phyloP scores from a whole-genome alignment of 345 rosid genomes.

The Anastatica hierochuntica region DNA sequence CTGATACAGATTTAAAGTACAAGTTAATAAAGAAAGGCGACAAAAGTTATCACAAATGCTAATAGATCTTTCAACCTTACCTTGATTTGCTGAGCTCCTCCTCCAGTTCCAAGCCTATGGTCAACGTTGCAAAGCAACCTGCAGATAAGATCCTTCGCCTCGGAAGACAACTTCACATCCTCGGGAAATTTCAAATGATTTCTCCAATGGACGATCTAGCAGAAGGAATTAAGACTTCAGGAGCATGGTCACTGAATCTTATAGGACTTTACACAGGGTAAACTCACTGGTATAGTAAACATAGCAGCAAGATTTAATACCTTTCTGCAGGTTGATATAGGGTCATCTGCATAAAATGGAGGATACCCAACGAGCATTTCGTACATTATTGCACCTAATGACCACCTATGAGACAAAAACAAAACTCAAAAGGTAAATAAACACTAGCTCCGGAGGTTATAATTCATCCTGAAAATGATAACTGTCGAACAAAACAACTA shows the following conservation, averaged over 20 bases:
- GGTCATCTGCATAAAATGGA: conserved; percentile 94
- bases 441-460: background rate
- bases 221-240: conserved; percentile 12
- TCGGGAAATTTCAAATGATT: conserved; percentile 83
- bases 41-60: conserved; percentile 9
- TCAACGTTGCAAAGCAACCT: conserved; percentile 83
- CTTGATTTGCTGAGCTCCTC: conserved; percentile 80
- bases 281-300: conserved; percentile 11
- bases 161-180: conserved; percentile 52
- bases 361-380: conserved; percentile 98
- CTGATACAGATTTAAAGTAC: conserved; percentile 32
- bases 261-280: background rate
- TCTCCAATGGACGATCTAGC: conserved; percentile 89
- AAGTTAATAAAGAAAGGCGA: conserved; percentile 13
- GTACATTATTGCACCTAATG: conserved; percentile 93
- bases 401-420: conserved; percentile 59
- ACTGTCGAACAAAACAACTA: conserved; percentile 26
- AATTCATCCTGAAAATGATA: background rate
- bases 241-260: conserved; percentile 12
- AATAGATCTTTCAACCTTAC: conserved; percentile 33
- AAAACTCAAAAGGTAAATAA: background rate
- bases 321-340: conserved; percentile 86
- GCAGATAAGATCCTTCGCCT: conserved; percentile 85
- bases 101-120: conserved; percentile 79
- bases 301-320: conserved; percentile 30